A percentile compares a stretch with the other conserved stretches of the same genome.
These are phyloP conservation scores for Chenopodium berlandieri DNA, from an alignment of 148 eudicot genomes.

Conservation along the genomic window DNA sequence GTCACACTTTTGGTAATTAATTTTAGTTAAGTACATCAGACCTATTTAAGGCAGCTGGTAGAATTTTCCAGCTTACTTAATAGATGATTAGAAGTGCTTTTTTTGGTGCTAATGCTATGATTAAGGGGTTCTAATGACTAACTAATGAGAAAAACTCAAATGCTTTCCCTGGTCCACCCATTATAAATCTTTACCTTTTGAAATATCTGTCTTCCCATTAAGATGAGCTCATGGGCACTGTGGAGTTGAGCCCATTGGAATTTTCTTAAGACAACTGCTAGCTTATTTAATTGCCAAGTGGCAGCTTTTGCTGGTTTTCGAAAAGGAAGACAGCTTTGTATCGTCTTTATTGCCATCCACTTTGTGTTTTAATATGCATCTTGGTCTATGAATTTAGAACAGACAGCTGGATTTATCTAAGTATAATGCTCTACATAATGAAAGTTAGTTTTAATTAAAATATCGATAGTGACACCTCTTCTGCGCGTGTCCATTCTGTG, in stretches of 20 bases:
- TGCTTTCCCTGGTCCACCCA: slow-evolving; percentile 4
- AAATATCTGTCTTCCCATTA: slow-evolving; percentile 9
- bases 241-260: slow-evolving; percentile 1
- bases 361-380: slow-evolving; percentile 12
- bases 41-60: not conserved
- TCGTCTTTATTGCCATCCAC: slow-evolving; percentile 18
- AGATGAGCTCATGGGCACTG: slow-evolving; percentile 9
- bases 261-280: not conserved
- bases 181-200: not conserved
- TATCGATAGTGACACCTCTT: slow-evolving; percentile 7
- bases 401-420: slow-evolving; percentile 12
- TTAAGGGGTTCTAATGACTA: not conserved
- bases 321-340: slow-evolving; percentile 1
- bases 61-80: not conserved
- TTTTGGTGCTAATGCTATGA: slow-evolving; percentile 9
- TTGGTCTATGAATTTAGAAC: slow-evolving; percentile 7
- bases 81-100: slow-evolving; percentile 9
- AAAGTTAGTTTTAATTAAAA: not conserved
- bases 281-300: slow-evolving; percentile 8
- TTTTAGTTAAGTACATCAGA: not conserved
- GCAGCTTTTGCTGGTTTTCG: slow-evolving; percentile 1
- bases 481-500: not conserved
- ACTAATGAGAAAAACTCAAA: not conserved
- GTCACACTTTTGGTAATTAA: slow-evolving; percentile 9
- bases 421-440: slow-evolving; percentile 9